phyloP scores from a whole-genome alignment of 2,329 filamentous ascomycete species.

The Pseudogymnoascus sp. region DNA sequence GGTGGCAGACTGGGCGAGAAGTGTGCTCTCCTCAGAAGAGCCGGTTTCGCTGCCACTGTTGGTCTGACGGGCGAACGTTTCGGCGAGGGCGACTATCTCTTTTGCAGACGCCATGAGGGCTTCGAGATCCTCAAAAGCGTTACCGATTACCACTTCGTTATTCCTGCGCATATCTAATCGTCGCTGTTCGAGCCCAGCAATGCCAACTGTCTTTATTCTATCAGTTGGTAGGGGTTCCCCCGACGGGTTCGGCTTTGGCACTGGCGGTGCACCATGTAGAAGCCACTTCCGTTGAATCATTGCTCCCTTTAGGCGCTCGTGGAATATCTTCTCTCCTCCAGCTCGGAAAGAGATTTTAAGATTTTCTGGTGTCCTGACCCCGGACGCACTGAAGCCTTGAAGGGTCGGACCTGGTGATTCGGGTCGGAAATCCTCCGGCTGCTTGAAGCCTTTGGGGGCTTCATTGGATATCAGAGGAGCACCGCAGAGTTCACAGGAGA shows the following conservation, averaged over 20 bases:
- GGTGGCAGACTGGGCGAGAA: slow-evolving; percentile 73
- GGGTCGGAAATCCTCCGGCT: slow-evolving; percentile 38
- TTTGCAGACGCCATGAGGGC: slow-evolving; percentile 96
- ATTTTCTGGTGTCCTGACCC: slow-evolving; percentile 55
- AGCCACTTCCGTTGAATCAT: slow-evolving; percentile 95
- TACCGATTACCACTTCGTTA: slow-evolving; percentile 87
- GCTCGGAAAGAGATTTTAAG: slow-evolving; percentile 88
- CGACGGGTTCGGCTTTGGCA: slow-evolving; percentile 51
- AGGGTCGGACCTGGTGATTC: slow-evolving; percentile 74
- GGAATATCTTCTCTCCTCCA: slow-evolving; percentile 83
- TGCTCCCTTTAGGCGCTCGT: slow-evolving; percentile 77
- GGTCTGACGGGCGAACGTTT: slow-evolving; percentile 68
- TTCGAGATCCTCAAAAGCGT: slow-evolving; percentile 90
- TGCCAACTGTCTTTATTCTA: slow-evolving; percentile 64
- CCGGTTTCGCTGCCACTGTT: slow-evolving; percentile 47
- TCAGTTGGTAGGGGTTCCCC: slow-evolving; percentile 16
- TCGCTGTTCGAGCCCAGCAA: slow-evolving; percentile 83
- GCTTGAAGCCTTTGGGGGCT: slow-evolving; percentile 33
- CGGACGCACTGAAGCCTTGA: slow-evolving; percentile 25
- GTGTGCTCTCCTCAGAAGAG: slow-evolving; percentile 59
- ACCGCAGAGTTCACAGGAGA: slow-evolving; percentile 85
- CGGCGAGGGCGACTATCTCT: slow-evolving; percentile 87
- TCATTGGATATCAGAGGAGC: slow-evolving; percentile 57
- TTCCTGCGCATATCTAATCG: slow-evolving; percentile 80
- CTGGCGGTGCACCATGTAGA: slow-evolving; percentile 77